phyloP scores from a whole-genome alignment of 2,329 filamentous ascomycete species.

The Apiospora rasikravindrae region DNA sequence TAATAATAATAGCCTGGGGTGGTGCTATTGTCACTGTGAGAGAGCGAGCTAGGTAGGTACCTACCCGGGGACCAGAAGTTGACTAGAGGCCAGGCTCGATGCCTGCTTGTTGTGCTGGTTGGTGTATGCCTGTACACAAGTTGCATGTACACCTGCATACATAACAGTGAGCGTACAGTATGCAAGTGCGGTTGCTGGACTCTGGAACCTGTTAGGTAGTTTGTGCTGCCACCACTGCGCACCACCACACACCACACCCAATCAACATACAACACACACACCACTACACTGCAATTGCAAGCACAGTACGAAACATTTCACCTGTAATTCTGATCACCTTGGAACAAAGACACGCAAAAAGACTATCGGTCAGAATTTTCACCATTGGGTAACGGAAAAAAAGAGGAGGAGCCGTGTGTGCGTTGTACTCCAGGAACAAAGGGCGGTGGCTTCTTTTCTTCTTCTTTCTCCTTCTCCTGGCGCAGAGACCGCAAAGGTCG shows the following conservation, averaged over 20 bases:
- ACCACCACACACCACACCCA: not conserved
- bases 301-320: not conserved
- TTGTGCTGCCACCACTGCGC: not conserved
- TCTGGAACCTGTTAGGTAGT: not conserved
- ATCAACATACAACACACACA: not conserved
- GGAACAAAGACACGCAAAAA: not conserved
- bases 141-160: not conserved
- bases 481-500: constrained; percentile 1
- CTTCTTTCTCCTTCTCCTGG: not conserved
- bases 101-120: not conserved
- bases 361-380: constrained; percentile 13
- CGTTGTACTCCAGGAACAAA: not conserved
- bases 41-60: not conserved
- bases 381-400: not conserved
- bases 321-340: not conserved
- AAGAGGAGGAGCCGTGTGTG: constrained; percentile 11
- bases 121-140: not conserved
- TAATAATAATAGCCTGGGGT: constrained; percentile 7
- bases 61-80: constrained; percentile 6
- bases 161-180: not conserved
- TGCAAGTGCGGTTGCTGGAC: not conserved
- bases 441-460: constrained; percentile 7
- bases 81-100: not conserved
- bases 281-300: not conserved
- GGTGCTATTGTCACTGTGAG: constrained; percentile 5